phyloP scores from a whole-genome alignment of 2,329 filamentous ascomycete species.

The Aureobasidium musti region DNA sequence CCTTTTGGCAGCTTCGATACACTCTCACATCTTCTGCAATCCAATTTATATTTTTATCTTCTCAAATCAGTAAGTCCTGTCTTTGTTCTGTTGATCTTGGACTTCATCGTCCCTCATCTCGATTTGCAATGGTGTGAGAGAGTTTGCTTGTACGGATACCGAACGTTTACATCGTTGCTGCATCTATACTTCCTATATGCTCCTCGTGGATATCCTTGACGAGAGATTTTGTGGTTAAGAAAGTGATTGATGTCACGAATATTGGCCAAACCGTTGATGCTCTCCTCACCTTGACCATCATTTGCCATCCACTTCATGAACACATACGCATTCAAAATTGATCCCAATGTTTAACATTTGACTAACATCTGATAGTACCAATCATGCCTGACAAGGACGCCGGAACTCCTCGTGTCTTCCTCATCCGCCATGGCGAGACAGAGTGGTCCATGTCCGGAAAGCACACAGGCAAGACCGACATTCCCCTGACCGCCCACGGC shows the following conservation, averaged over 20 bases:
- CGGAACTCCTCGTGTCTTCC: slow-evolving; percentile 53
- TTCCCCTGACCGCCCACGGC: slow-evolving; percentile 79
- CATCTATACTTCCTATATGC: background rate
- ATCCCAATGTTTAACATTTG: background rate
- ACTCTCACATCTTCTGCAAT: background rate
- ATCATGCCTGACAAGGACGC: slow-evolving; percentile 44
- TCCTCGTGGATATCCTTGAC: background rate
- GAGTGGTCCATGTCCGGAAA: slow-evolving; percentile 84
- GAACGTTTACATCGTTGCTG: background rate
- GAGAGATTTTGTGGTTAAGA: too few relatives aligned
- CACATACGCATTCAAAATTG: background rate
- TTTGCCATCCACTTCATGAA: background rate
- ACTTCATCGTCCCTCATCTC: background rate
- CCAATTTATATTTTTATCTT: background rate
- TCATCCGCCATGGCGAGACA: slow-evolving; percentile 83
- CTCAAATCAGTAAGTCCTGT: background rate
- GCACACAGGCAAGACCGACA: slow-evolving; percentile 81
- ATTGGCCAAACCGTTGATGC: background rate
- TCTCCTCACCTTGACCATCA: background rate
- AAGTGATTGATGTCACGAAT: too few relatives aligned
- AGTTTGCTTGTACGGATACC: background rate
- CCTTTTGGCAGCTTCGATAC: background rate
- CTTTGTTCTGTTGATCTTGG: background rate
- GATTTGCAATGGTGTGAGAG: background rate
- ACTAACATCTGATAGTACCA: background rate